Percentiles rank a stretch among this genome's conserved stretches.
These are phyloP conservation scores for Brassica juncea DNA, from an alignment of 345 rosid species.

Conservation along the genomic window DNA sequence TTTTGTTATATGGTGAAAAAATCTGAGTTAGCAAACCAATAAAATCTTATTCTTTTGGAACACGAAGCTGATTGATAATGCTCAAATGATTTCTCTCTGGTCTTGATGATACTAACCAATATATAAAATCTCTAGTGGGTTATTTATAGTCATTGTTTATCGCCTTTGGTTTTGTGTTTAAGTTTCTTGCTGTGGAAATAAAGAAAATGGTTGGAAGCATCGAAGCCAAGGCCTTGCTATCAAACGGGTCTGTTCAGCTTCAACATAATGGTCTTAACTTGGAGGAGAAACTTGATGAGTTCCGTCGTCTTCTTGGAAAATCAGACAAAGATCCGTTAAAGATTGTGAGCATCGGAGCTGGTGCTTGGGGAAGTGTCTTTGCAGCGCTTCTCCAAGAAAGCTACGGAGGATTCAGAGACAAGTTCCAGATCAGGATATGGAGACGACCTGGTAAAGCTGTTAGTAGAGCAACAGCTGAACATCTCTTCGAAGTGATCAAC, in stretches of 20 bases:
- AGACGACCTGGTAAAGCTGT: conserved; percentile 81
- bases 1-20: conserved; percentile 35
- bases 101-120: conserved; percentile 3
- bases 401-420: conserved; percentile 81
- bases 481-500: conserved; percentile 96
- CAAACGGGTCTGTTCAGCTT: conserved; percentile 58
- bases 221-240: conserved; percentile 36
- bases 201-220: conserved; percentile 52
- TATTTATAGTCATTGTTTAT: background rate
- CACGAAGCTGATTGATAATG: conserved; percentile 23
- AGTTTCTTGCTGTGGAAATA: background rate
- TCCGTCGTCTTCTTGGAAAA: conserved; percentile 70
- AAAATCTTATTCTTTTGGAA: conserved; percentile 26
- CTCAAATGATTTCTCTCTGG: conserved; percentile 20
- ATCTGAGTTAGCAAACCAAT: conserved; percentile 27
- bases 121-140: conserved; percentile 9
- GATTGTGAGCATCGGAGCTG: conserved; percentile 91
- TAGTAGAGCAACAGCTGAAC: conserved; percentile 77
- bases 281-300: conserved; percentile 82
- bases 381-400: conserved; percentile 84
- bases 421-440: conserved; percentile 92
- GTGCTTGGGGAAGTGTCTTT: conserved; percentile 99
- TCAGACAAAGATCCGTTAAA: conserved; percentile 80
- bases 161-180: conserved; percentile 9
- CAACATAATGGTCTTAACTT: conserved; percentile 50